Conservation (phyloP, 2,329 filamentous ascomycete species). For the Ophiostoma sp. region DNA sequence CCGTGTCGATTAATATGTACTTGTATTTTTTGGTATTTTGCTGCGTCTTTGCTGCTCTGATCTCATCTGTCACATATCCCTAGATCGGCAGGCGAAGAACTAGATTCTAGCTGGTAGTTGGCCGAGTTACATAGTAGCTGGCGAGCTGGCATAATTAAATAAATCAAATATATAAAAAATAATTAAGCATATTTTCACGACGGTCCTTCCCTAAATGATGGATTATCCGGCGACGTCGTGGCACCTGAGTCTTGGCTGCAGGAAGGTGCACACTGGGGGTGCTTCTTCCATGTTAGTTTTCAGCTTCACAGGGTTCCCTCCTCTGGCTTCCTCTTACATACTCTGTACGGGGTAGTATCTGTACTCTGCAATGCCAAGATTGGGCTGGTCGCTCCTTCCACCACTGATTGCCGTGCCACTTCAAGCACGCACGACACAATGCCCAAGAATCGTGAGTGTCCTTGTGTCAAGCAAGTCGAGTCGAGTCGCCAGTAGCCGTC, state of each 20-base stretch:
- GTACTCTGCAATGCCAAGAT: too few species aligned
- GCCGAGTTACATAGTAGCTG: neutral
- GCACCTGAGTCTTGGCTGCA: constrained; percentile 3
- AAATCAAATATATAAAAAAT: neutral
- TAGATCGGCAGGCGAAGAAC: neutral
- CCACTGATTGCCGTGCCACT: neutral
- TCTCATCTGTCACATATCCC: neutral
- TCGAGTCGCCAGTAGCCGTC: too few species aligned
- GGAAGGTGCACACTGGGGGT: neutral
- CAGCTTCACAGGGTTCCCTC: constrained; percentile 5
- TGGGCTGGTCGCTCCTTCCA: too few species aligned
- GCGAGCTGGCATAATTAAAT: neutral
- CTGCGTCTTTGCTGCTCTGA: neutral
- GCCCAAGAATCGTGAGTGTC: too few species aligned
- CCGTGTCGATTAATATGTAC: neutral
- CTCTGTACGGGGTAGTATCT: too few species aligned
- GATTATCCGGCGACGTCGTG: neutral
- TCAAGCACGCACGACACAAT: neutral
- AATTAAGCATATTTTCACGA: neutral
- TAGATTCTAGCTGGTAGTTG: neutral
- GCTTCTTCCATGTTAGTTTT: constrained; percentile 2
- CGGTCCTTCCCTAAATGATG: neutral
- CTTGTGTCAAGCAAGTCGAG: too few species aligned
- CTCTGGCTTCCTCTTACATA: neutral
- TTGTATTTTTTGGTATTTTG: neutral